phyloP scores from a whole-genome alignment of 257 asterid species.

The Echites panduratus region DNA sequence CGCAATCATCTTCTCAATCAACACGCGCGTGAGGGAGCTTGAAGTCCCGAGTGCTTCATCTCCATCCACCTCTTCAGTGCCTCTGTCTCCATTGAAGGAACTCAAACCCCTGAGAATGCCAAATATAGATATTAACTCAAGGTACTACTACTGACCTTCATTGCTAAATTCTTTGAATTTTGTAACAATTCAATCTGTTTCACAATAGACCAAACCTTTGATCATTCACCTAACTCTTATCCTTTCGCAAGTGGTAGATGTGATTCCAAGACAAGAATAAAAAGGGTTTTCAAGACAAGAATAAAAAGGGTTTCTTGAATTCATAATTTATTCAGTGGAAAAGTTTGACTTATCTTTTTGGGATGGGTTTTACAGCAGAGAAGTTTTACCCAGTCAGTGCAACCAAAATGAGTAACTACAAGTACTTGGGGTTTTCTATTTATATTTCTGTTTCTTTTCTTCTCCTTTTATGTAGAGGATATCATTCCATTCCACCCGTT shows the following conservation, averaged over 20 bases:
- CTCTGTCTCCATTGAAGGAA: background rate
- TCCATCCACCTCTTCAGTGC: background rate
- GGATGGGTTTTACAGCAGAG: constrained; percentile 14
- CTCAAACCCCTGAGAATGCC: constrained; percentile 13
- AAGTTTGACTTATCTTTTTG: constrained; percentile 1
- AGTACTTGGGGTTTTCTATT: background rate
- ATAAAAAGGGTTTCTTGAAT: background rate
- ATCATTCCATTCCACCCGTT: background rate
- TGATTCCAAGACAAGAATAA: constrained; percentile 24
- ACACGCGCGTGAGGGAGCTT: background rate
- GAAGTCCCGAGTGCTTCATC: background rate
- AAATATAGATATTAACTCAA: background rate
- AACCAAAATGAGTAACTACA: background rate
- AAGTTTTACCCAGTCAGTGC: constrained; percentile 10
- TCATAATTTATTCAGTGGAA: background rate
- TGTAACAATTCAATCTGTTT: background rate
- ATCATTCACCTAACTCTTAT: background rate
- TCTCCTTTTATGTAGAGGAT: constrained; percentile 5
- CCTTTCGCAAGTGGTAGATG: constrained; percentile 5
- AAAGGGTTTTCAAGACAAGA: no score
- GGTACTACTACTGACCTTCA: background rate
- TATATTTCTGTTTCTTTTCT: background rate
- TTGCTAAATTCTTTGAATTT: background rate
- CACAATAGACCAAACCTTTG: background rate
- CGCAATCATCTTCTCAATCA: background rate